Evolutionary conservation across 495 filamentous ascomycete genomes (phyloP), one percentile per base, ranked within the genome.

Genomic region (Trichocladium antarcticum): DNA sequence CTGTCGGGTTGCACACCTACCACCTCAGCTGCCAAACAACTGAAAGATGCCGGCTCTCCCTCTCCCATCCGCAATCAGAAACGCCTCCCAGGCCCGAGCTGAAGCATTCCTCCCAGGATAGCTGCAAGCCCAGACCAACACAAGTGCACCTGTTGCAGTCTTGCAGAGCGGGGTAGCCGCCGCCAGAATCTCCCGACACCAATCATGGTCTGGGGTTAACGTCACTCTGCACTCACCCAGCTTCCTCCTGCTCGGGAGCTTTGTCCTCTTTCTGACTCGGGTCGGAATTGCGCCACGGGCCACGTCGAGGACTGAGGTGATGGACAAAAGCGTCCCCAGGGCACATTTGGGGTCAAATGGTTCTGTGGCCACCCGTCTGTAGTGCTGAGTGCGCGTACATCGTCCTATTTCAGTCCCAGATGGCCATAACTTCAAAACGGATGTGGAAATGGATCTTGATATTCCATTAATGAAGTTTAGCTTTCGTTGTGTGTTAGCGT

Each of bases 121-220:
- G 22, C 20, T 47, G 40, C 43, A 37, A 45, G 47, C 42, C 15
- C 46, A 50, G 49, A 45, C 34, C 58, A 31, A 35, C 42, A 22
- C 52, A 40, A 37, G 27, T 49, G 47, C 21, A 32, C 53, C 50
- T 52, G 51, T 28, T 55, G 15, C 49, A 54, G 55, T 52, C 49
- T 28, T 55, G 15, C 49, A 54, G 55, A 59, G 62, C 62, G 62
- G 62, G 62, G 62, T 65, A 65, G 57, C 20, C 17, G 53, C 49
- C 48, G 49, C 47, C 59, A 51, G 41, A 53, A 50, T 48, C 31
- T 38, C 28, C 60, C 54, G 55, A 52, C 55, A 49, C 60, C 62
- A 65, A 61, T 65, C 62, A 65, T 34, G 19, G 20, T 11, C 17
- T 38, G 12, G 40, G 24, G 35, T 44, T 53, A 31, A 63, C 60